phyloP scores from a whole-genome alignment of 208 protist species.

The Leishmania tarentolae region DNA sequence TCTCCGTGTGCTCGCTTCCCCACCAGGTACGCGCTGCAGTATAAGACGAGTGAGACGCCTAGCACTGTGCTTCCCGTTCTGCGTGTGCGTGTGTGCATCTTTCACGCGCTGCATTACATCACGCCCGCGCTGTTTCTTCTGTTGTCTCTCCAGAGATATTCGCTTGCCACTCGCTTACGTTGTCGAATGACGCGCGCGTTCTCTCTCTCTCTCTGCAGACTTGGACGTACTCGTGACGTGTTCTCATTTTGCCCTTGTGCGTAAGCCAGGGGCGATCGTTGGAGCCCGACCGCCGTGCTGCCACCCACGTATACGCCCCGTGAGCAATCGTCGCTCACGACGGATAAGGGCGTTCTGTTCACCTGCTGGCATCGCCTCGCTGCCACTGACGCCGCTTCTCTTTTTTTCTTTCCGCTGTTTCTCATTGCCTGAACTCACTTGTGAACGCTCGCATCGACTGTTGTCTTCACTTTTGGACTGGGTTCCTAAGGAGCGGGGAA shows the following conservation, averaged over 20 bases:
- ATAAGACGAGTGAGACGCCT: background rate
- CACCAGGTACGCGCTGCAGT: background rate
- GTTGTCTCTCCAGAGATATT: no score
- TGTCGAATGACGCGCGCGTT: no score
- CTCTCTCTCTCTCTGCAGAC: background rate
- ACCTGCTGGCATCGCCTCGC: background rate
- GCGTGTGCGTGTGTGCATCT: background rate
- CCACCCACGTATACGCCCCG: background rate
- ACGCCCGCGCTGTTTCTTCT: no score
- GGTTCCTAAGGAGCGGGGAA: background rate
- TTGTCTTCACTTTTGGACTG: background rate
- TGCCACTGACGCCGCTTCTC: background rate
- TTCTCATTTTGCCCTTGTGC: background rate
- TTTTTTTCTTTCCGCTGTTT: background rate
- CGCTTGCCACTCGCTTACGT: no score
- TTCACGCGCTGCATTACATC: background rate
- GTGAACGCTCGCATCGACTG: background rate
- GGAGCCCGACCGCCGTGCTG: background rate
- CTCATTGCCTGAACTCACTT: background rate
- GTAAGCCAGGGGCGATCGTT: background rate
- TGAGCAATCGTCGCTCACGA: background rate
- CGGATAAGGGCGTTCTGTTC: background rate
- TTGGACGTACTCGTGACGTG: background rate
- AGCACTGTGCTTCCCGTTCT: background rate
- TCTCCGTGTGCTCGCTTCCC: background rate